Conservation (phyloP, 176 grass and related monocot genomes). For the Rhynchospora breviuscula region DNA sequence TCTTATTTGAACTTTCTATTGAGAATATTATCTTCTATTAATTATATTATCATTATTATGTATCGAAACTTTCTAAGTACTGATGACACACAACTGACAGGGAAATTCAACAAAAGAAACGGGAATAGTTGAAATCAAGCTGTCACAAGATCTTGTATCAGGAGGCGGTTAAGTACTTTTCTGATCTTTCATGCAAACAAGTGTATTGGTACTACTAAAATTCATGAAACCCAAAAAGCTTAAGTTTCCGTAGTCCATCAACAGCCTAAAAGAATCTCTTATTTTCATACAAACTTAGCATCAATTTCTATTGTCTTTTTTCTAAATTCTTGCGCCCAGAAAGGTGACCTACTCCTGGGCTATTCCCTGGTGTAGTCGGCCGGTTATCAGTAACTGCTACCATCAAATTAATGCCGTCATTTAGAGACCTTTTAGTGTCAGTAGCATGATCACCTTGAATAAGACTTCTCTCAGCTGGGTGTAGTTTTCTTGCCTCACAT, state of each 20-base stretch:
- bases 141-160: neutral
- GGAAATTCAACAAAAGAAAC: neutral
- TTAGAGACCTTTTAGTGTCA: neutral
- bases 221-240: neutral
- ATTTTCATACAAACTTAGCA: neutral
- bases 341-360: conserved; percentile 57
- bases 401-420: neutral
- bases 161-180: neutral
- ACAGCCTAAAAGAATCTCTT: neutral
- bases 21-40: too few relatives aligned
- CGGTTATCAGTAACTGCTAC: conserved; percentile 31
- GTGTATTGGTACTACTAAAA: conserved; percentile 11
- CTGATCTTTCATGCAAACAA: neutral
- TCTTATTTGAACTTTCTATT: too few relatives aligned
- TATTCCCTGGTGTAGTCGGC: conserved; percentile 50
- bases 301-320: conserved; percentile 7
- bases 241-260: neutral
- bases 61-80: neutral
- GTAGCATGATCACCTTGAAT: neutral
- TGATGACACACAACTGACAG: neutral
- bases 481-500: conserved; percentile 3
- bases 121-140: neutral
- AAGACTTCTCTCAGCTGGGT: neutral
- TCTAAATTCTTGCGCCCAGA: neutral
- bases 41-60: too few relatives aligned